A percentile compares a stretch with the other conserved stretches of the same genome.
These are phyloP conservation scores for Magnolia officinalis DNA, from an alignment of 164 flowering plant species.

Conservation along the genomic window DNA sequence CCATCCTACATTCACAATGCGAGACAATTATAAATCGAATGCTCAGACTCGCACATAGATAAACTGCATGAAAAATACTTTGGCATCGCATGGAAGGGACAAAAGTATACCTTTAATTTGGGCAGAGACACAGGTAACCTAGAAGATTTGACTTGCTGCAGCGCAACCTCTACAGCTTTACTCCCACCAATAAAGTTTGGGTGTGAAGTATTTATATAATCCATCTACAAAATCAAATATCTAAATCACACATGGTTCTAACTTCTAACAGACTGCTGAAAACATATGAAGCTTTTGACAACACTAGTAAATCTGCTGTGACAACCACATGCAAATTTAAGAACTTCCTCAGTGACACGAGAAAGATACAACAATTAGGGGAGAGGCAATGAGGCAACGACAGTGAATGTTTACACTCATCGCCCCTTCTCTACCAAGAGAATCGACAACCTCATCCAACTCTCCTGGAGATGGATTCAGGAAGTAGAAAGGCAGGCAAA, in stretches of 20 bases:
- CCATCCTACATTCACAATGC: constrained; percentile 54
- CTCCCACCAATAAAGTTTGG: constrained; percentile 95
- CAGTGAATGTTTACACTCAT: no score
- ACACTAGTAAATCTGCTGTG: not conserved
- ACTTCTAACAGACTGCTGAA: not conserved
- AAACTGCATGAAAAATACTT: not conserved
- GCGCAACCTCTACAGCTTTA: constrained; percentile 81
- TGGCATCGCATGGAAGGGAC: not conserved
- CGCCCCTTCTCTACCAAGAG: not conserved
- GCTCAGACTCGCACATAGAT: not conserved
- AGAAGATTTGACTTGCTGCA: constrained; percentile 63
- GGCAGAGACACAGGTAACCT: constrained; percentile 36
- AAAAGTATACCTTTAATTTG: constrained; percentile 57
- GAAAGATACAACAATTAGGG: not conserved
- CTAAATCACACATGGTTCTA: not conserved
- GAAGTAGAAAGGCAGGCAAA: not conserved
- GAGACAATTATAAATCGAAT: not conserved
- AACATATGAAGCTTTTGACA: not conserved
- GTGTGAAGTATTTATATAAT: constrained; percentile 96
- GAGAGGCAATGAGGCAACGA: not conserved
- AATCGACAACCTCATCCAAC: not conserved
- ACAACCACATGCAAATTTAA: not conserved
- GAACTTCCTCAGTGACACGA: not conserved
- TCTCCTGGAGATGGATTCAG: not conserved
- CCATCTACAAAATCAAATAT: constrained; percentile 57